These are phyloP conservation scores for Beauveria rudraprayagi DNA, from an alignment of 2,329 filamentous ascomycete genomes.

Conservation along the genomic window DNA sequence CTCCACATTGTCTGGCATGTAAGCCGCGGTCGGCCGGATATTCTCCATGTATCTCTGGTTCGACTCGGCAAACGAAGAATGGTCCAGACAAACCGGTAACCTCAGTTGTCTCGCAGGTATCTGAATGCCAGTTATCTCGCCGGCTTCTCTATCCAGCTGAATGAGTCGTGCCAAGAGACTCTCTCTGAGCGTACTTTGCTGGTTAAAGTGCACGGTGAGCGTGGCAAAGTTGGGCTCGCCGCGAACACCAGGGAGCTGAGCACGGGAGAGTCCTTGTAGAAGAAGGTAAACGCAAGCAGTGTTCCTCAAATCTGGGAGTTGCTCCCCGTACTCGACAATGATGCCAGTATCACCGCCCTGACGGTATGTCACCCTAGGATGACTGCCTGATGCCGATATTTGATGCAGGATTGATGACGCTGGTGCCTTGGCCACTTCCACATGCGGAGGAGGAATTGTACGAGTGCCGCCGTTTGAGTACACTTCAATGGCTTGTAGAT, in stretches of 20 bases:
- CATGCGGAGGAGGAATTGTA: not conserved
- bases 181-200: not conserved
- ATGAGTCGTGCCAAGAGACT: not conserved
- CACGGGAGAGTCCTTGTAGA: constrained; percentile 8
- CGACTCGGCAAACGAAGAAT: constrained; percentile 28
- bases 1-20: constrained; percentile 50
- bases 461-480: not conserved
- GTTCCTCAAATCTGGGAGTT: constrained; percentile 46
- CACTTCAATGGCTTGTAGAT: not conserved
- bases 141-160: not conserved
- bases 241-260: constrained; percentile 8
- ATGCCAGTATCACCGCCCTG: not conserved
- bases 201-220: constrained; percentile 17
- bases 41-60: constrained; percentile 48
- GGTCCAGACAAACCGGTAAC: constrained; percentile 21
- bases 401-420: not conserved
- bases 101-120: constrained; percentile 14
- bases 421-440: not conserved
- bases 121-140: not conserved
- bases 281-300: constrained; percentile 23
- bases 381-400: not conserved
- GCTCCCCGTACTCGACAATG: constrained; percentile 26
- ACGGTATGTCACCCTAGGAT: not conserved
- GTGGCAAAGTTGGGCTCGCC: constrained; percentile 16
- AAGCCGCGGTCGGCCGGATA: constrained; percentile 49